Evolutionary conservation across 768 basidiomycete species (phyloP).

Genomic region (Lactarius pseudohatsudake): DNA sequence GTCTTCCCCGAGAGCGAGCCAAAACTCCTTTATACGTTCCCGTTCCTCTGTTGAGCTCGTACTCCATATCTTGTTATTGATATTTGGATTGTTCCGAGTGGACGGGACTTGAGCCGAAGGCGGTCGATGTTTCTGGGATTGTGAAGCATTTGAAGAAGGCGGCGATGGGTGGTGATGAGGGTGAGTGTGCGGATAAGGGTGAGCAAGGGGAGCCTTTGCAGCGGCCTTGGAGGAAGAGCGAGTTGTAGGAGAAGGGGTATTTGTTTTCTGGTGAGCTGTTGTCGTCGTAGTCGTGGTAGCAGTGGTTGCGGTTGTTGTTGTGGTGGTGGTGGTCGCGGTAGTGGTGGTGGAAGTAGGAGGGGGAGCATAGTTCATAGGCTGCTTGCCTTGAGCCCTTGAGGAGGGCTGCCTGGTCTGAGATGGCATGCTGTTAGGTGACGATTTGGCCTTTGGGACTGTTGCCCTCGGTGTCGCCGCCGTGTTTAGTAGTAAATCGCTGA

Average conservation of each 20-base stretch:
- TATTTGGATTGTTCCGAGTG: conserved; percentile 23
- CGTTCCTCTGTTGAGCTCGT: conserved; percentile 90
- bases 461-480: conserved; percentile 14
- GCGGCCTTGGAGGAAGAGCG: conserved; percentile 40
- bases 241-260: conserved; percentile 36
- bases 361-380: conserved; percentile 76
- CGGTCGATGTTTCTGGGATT: conserved; percentile 40
- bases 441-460: conserved; percentile 6
- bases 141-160: conserved; percentile 43
- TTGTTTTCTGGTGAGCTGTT: conserved; percentile 23
- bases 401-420: conserved; percentile 39
- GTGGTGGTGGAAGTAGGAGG: conserved; percentile 37
- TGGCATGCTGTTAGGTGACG: conserved; percentile 31
- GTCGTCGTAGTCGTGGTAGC: conserved; percentile 4
- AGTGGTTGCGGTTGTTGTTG: conserved; percentile 5
- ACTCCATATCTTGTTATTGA: conserved; percentile 87
- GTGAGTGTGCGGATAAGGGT: conserved; percentile 51
- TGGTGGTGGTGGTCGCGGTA: conserved; percentile 33
- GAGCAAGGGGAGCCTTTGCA: conserved; percentile 57
- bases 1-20: conserved; percentile 89
- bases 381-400: conserved; percentile 85
- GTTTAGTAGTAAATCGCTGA: conserved; percentile 25
- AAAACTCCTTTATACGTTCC: conserved; percentile 97
- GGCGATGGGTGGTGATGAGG: conserved; percentile 58
- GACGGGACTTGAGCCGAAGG: conserved; percentile 33